Conservation (phyloP, 441 rosid species). For the Pelargonium citronellum region DNA sequence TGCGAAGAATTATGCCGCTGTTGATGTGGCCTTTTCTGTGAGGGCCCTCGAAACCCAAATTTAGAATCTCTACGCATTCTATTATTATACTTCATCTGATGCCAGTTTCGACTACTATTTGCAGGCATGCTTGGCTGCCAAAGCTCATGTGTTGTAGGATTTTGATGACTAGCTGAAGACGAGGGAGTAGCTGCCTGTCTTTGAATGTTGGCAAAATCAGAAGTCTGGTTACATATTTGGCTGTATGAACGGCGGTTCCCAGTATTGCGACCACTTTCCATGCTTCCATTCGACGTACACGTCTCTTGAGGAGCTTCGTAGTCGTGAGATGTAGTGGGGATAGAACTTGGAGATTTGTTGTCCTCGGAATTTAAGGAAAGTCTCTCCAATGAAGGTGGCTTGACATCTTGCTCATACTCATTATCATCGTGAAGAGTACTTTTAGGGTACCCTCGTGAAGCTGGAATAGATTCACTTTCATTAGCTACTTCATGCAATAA, state of each 20-base stretch:
- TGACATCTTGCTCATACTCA: constrained; percentile 26
- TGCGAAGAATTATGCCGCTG: constrained; percentile 32
- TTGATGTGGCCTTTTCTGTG: constrained; percentile 35
- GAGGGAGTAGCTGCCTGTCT: constrained; percentile 28
- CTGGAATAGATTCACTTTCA: constrained; percentile 29
- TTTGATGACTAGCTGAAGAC: constrained; percentile 28
- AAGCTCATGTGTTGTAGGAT: constrained; percentile 15
- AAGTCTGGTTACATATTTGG: constrained; percentile 31
- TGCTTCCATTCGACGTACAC: constrained; percentile 27
- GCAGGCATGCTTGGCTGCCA: constrained; percentile 23
- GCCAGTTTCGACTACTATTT: constrained; percentile 30
- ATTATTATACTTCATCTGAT: constrained; percentile 31
- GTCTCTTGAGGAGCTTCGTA: constrained; percentile 25
- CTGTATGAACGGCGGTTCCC: constrained; percentile 26
- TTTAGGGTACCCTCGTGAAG: constrained; percentile 23
- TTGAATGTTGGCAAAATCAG: constrained; percentile 37
- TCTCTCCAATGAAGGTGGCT: constrained; percentile 33
- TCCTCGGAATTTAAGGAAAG: constrained; percentile 34
- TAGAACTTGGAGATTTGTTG: constrained; percentile 23
- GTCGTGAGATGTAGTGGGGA: constrained; percentile 13
- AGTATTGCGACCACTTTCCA: constrained; percentile 27
- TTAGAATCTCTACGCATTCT: constrained; percentile 40
- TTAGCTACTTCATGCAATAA: constrained; percentile 18
- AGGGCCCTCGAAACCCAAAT: constrained; percentile 39
- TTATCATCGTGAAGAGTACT: constrained; percentile 19